Conservation (phyloP, 192 early-diverging fungal genomes). For the Radiomyces spectabilis region DNA sequence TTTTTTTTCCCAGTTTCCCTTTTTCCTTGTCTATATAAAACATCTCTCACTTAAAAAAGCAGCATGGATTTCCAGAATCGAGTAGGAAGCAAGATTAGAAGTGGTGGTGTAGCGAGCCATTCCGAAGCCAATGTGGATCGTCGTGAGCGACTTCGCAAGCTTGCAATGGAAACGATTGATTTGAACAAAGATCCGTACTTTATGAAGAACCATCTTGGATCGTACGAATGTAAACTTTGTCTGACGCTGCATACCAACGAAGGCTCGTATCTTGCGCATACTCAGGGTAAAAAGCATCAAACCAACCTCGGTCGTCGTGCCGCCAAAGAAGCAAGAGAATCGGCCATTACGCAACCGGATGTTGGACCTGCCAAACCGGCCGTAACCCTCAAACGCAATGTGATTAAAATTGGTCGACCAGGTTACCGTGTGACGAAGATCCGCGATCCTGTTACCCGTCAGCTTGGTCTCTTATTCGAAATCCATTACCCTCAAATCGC, state of each 20-base stretch:
- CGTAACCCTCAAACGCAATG: slow-evolving; percentile 55
- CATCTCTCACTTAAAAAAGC: background rate
- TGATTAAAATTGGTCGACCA: slow-evolving; percentile 93
- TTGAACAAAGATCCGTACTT: slow-evolving; percentile 95
- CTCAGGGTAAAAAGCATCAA: slow-evolving; percentile 98
- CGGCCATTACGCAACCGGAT: slow-evolving; percentile 34
- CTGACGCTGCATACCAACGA: slow-evolving; percentile 86
- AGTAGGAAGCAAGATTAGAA: slow-evolving; percentile 85
- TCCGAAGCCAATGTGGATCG: slow-evolving; percentile 88
- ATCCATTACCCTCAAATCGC: slow-evolving; percentile 93
- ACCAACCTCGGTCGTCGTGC: slow-evolving; percentile 86
- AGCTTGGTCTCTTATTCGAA: slow-evolving; percentile 89
- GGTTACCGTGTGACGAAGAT: slow-evolving; percentile 93
- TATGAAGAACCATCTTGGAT: slow-evolving; percentile 86
- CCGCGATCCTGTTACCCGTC: slow-evolving; percentile 76
- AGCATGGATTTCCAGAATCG: slow-evolving; percentile 77
- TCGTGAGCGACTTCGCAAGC: slow-evolving; percentile 88
- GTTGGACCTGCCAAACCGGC: slow-evolving; percentile 31
- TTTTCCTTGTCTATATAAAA: background rate
- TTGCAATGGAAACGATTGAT: slow-evolving; percentile 94
- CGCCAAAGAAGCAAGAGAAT: slow-evolving; percentile 75
- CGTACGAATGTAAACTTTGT: slow-evolving; percentile 79
- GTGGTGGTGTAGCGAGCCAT: slow-evolving; percentile 76
- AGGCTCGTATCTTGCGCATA: slow-evolving; percentile 92
- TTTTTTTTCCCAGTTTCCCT: slow-evolving; percentile 2